Conservation (phyloP, 306 rosid species). For the Lathyrus aphaca region DNA sequence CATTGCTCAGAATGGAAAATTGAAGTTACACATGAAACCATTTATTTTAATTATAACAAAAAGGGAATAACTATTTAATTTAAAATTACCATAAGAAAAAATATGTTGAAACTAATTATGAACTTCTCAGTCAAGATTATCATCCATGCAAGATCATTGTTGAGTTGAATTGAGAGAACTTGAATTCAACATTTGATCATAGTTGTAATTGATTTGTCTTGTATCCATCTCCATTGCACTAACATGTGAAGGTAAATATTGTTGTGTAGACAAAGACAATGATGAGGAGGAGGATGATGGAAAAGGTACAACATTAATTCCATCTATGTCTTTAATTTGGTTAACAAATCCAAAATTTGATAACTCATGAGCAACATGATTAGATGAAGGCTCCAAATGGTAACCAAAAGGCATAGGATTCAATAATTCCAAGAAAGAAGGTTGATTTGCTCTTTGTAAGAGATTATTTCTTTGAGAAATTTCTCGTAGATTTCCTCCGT, state of each 20-base stretch:
- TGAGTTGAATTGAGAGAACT: constrained; percentile 34
- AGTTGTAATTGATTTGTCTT: constrained; percentile 52
- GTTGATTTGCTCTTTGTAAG: constrained; percentile 22
- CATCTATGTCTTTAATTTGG: constrained; percentile 48
- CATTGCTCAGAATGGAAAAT: constrained; percentile 16
- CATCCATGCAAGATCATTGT: not conserved
- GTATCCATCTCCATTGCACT: constrained; percentile 57
- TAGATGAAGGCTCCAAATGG: constrained; percentile 41
- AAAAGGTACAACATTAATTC: constrained; percentile 50
- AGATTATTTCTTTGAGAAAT: not conserved
- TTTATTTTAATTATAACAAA: constrained; percentile 15
- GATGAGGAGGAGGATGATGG: constrained; percentile 51
- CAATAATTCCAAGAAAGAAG: constrained; percentile 49
- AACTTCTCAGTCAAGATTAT: constrained; percentile 12
- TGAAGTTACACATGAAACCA: constrained; percentile 4
- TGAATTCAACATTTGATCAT: constrained; percentile 53
- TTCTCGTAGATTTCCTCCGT: not conserved
- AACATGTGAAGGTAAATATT: constrained; percentile 48
- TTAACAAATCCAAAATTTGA: constrained; percentile 45
- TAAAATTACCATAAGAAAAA: constrained; percentile 19
- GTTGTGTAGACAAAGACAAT: constrained; percentile 60
- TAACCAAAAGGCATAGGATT: constrained; percentile 48
- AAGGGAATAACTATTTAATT: constrained; percentile 27
- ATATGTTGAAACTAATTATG: constrained; percentile 23
- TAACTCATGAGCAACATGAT: constrained; percentile 31